Percentiles rank a stretch among this genome's conserved stretches.
Evolutionary conservation across 2,329 filamentous ascomycete species (phyloP).

Genomic region (Hypoxylon sp.): DNA sequence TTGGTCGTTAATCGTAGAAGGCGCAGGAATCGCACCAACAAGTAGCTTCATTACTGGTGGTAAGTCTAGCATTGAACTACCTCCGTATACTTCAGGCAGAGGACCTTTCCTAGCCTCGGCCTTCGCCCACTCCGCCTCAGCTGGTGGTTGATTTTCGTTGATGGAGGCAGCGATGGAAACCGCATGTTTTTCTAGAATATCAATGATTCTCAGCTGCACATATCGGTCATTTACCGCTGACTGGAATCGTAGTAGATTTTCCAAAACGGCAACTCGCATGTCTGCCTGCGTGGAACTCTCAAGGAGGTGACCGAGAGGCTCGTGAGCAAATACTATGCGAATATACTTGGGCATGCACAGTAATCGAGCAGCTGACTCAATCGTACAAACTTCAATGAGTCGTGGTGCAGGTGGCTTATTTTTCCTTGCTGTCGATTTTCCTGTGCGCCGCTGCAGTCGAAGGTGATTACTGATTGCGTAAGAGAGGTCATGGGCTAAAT

Average conservation of each 20-base stretch:
- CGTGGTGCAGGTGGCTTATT: slow-evolving; percentile 29
- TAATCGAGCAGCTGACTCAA: slow-evolving; percentile 58
- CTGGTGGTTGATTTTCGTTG: slow-evolving; percentile 50
- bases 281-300: slow-evolving; percentile 54
- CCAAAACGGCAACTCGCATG: slow-evolving; percentile 51
- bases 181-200: slow-evolving; percentile 48
- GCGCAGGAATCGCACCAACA: slow-evolving; percentile 1
- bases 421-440: background rate
- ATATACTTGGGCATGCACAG: slow-evolving; percentile 52
- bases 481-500: slow-evolving; percentile 51
- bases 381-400: slow-evolving; percentile 55
- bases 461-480: slow-evolving; percentile 52
- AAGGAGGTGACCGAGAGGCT: slow-evolving; percentile 53
- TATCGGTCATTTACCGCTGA: slow-evolving; percentile 34
- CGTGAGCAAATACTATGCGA: slow-evolving; percentile 46
- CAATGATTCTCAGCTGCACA: slow-evolving; percentile 47
- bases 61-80: slow-evolving; percentile 17
- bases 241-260: slow-evolving; percentile 50
- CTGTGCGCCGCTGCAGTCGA: slow-evolving; percentile 35
- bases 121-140: slow-evolving; percentile 52
- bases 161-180: slow-evolving; percentile 53
- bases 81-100: slow-evolving; percentile 38
- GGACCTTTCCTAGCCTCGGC: slow-evolving; percentile 18
- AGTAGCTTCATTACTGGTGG: slow-evolving; percentile 44
- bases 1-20: background rate